Evolutionary conservation across 2,329 filamentous ascomycete species (phyloP).

Genomic region (Aspergillus glaucus): DNA sequence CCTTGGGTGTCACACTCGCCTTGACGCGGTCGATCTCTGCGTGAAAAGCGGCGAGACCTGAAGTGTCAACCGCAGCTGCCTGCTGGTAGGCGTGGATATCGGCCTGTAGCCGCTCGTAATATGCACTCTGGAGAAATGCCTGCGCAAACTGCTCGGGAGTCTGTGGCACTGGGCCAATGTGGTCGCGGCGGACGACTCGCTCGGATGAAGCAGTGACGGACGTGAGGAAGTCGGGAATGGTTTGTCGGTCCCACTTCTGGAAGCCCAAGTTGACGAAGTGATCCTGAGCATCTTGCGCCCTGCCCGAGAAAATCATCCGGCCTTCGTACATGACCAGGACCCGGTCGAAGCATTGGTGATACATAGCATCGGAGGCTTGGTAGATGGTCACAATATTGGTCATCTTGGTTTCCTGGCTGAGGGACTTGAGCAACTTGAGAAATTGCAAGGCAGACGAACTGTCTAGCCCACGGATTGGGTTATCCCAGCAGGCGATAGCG

Average conservation of each 20-base stretch:
- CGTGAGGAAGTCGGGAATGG: slow-evolving; percentile 74
- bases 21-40: slow-evolving; percentile 71
- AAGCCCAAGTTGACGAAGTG: slow-evolving; percentile 78
- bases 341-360: slow-evolving; percentile 67
- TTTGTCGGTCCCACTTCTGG: slow-evolving; percentile 66
- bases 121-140: slow-evolving; percentile 62
- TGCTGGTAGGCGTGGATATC: slow-evolving; percentile 67
- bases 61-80: slow-evolving; percentile 57
- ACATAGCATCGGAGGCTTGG: slow-evolving; percentile 78
- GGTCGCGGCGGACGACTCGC: slow-evolving; percentile 66
- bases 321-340: slow-evolving; percentile 75
- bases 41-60: slow-evolving; percentile 69
- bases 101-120: slow-evolving; percentile 49
- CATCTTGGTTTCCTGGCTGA: slow-evolving; percentile 77
- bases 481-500: slow-evolving; percentile 69
- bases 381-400: slow-evolving; percentile 83
- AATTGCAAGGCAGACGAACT: slow-evolving; percentile 63
- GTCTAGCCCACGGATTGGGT: slow-evolving; percentile 63
- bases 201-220: slow-evolving; percentile 81
- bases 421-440: slow-evolving; percentile 63
- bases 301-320: slow-evolving; percentile 69
- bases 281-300: slow-evolving; percentile 56
- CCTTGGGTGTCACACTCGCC: slow-evolving; percentile 62
- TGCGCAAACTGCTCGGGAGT: slow-evolving; percentile 60
- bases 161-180: slow-evolving; percentile 60